Conservation (phyloP, 768 basidiomycete species). For the Boletus subparvulus region DNA sequence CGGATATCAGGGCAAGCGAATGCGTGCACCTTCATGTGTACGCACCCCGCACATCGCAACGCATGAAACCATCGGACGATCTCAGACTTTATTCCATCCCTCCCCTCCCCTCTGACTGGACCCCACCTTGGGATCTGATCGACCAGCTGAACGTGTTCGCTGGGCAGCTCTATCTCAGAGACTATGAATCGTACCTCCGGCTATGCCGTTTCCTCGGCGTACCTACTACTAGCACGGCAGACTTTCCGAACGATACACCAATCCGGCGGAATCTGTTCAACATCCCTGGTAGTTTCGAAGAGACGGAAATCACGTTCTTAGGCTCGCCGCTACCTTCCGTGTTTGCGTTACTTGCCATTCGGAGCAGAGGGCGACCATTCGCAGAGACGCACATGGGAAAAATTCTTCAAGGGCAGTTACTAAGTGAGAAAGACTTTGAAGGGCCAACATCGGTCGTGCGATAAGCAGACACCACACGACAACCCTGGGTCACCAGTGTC, state of each 20-base stretch:
- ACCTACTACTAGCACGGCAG: background rate
- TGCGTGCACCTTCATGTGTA: conserved; percentile 41
- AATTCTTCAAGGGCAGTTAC: background rate
- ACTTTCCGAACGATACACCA: background rate
- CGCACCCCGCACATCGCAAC: conserved; percentile 36
- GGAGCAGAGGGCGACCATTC: background rate
- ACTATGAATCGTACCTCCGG: conserved; percentile 20
- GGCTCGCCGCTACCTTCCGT: background rate
- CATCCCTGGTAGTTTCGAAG: background rate
- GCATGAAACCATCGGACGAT: conserved; percentile 38
- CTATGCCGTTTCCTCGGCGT: conserved; percentile 26
- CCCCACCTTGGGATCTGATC: background rate
- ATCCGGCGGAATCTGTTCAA: background rate
- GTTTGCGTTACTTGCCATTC: background rate
- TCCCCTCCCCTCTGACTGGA: conserved; percentile 1
- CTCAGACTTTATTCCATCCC: conserved; percentile 13
- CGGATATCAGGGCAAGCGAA: conserved; percentile 34
- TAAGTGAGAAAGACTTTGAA: background rate
- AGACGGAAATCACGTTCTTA: background rate
- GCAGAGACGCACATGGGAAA: background rate
- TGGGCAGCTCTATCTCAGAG: conserved; percentile 16
- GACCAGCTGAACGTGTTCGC: conserved; percentile 2
- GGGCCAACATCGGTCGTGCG: background rate
- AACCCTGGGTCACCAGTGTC: background rate
- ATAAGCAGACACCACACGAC: background rate